Base-by-base conservation (phyloP, 2,329 filamentous ascomycete genomes). In the Penicillium capsulatum region DNA sequence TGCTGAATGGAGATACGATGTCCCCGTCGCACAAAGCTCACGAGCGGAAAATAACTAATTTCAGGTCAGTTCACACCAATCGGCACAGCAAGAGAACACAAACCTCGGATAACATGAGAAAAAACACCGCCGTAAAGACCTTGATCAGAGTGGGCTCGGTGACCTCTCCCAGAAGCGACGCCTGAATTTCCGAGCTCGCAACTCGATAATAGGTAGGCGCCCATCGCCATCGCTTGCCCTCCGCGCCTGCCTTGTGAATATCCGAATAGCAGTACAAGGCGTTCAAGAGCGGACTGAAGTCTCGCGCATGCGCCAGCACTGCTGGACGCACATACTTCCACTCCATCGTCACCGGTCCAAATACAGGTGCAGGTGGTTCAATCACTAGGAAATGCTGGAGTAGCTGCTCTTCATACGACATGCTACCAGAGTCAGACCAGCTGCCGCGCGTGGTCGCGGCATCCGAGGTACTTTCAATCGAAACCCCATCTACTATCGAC, bases 51-150 rank as follows among this genome's bases (percentile, higher is more conserved):
- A 44, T 15, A 59, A 39, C 60, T 63, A 17, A 19, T 26, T 31
- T 2, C 24, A 20, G 16, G 5, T 27, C 15, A 22, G 29, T 44
- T 13, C 33, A 20, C 22, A 6, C 11, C 13, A 6, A 15, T 34
- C 11, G 7, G 9, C 7, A 22, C 15, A 11, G 4, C 22, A 9
- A 13, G 14, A 10, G 10, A 20, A 6, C 36, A 44, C 50, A 22
- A 47, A 64, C 61, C 54, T 64, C 61, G n/a, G 60, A 56, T 36
- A 64, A 29, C 59, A 64, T 64, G 14, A 64, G 48, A 22, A 64
- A 49, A 27, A 64, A 57, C 7, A 64, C 50, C 7, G 59, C 41
- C 4, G 53, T 48, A 40, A 61, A 59, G 1, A 59, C 29, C 28
- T 50, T 53, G 39, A 53, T 48, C 36, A 64, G 36, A 2, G 38